Evolutionary conservation across 2,329 filamentous ascomycete species (phyloP), one percentile per base, ranked within the genome.

Genomic region (Cladosporium colombiae): DNA sequence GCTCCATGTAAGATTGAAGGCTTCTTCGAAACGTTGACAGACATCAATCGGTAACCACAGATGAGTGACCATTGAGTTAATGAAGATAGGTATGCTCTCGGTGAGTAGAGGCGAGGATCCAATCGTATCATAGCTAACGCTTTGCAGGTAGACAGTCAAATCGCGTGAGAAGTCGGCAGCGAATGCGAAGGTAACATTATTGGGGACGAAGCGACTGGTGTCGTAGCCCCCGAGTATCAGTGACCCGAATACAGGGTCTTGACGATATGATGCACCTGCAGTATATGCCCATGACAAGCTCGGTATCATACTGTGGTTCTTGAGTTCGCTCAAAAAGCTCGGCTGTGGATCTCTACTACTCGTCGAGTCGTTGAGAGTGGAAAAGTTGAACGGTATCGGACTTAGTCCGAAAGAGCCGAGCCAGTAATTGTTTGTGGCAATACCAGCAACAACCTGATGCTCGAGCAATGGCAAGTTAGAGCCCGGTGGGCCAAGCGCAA

Each of bases 141-240:
- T 69, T 25, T 70, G 64, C 1, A 76, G 21, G 6, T 67, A 61
- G 14, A 74, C 67, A 13, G 71, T n/a, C 18, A 75, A 64, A 52
- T 74, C 69, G 3, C 72, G 67, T 18, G 68, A 67, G 23, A 64
- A 56, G 44, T 73, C 72, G 11, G 49, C 58, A n/a, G 63, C 65
- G 74, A 79, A 67, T 66, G 73, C 53, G 72, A 79, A 75, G 27
- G 68, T 67, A 2, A 74, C 67, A 16, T 66, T 64, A 49, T 74
- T 73, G n/a, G 53, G 29, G 18, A 21, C n/a, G 29, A 31, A 37
- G 10, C 53, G 53, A 23, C 53, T 35, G 3, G 27, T 35, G 53
- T 82, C 79, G 64, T 79, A 81, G 6, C 80, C 80, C 18, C 80
- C 79, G 5, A 82, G 67, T 1, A 78, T 75, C 25, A 81, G 71